These are phyloP conservation scores for Nematocida ironsii DNA, from an alignment of 371 early-diverging fungal species.

Conservation along the genomic window DNA sequence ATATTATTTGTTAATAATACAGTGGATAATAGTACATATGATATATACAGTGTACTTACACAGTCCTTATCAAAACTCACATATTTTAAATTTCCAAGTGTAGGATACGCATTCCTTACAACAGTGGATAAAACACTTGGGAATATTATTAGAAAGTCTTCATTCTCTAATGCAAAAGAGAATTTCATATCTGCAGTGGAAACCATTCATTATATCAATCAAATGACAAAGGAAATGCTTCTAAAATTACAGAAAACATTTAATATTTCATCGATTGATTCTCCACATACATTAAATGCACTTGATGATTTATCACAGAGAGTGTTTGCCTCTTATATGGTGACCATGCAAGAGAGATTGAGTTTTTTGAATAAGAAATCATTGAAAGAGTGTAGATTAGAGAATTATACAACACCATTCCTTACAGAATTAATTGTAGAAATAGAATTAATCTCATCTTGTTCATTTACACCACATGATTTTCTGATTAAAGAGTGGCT, in stretches of 20 bases:
- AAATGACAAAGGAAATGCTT: conserved; percentile 44
- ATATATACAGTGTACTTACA: conserved; percentile 32
- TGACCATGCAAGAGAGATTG: conserved; percentile 14
- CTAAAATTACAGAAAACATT: conserved; percentile 31
- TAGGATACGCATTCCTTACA: conserved; percentile 47
- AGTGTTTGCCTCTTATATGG: conserved; percentile 34
- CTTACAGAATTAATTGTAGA: conserved; percentile 11
- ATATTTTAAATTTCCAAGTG: conserved; percentile 49
- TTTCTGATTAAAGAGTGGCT: conserved; percentile 48
- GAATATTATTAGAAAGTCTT: conserved; percentile 25
- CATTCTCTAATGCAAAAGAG: conserved; percentile 24
- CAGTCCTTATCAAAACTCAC: conserved; percentile 31
- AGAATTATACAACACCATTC: neutral
- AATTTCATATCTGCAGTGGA: conserved; percentile 50
- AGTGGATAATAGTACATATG: conserved; percentile 40
- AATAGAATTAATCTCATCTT: conserved; percentile 3
- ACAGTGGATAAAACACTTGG: conserved; percentile 21
- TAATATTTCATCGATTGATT: neutral
- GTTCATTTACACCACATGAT: conserved; percentile 14
- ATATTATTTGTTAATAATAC: conserved; percentile 11
- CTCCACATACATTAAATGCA: conserved; percentile 23
- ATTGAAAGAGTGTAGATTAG: neutral
- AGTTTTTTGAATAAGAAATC: conserved; percentile 5
- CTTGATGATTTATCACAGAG: conserved; percentile 21
- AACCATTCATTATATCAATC: conserved; percentile 32